Percentiles rank a stretch among this genome's conserved stretches.
Conservation (phyloP, 78 protist genomes). For the Speleostelium caveatum region DNA sequence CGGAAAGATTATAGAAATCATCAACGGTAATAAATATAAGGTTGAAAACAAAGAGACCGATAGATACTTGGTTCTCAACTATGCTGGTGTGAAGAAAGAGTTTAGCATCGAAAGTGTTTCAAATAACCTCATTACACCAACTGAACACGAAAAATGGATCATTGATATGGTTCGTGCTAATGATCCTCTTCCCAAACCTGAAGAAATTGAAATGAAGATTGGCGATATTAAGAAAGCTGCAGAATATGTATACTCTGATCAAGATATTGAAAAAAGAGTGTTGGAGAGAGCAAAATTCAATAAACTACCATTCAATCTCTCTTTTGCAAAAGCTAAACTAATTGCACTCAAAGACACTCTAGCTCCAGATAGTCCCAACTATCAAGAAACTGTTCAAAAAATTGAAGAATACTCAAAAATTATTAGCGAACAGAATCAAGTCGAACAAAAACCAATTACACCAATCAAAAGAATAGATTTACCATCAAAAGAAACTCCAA, state of each 20-base stretch:
- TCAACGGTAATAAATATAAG: conserved; percentile 29
- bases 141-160: conserved; percentile 69
- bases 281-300: not conserved
- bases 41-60: conserved; percentile 61
- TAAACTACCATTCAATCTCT: conserved; percentile 23
- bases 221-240: conserved; percentile 31
- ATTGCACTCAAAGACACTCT: conserved; percentile 38
- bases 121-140: conserved; percentile 43
- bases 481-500: not conserved
- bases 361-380: not conserved
- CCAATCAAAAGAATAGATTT: not conserved
- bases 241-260: conserved; percentile 45
- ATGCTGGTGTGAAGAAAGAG: conserved; percentile 53
- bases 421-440: not conserved
- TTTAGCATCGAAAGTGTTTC: conserved; percentile 54
- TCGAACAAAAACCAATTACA: not conserved
- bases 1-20: conserved; percentile 17
- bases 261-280: conserved; percentile 66
- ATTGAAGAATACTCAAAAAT: conserved; percentile 23
- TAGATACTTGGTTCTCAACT: not conserved
- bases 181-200: conserved; percentile 1
- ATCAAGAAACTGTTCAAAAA: not conserved
- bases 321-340: conserved; percentile 38
- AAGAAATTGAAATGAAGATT: conserved; percentile 18
- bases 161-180: conserved; percentile 49